These are phyloP conservation scores for Exsudoporus frostii DNA, from an alignment of 768 basidiomycete species.

Conservation along the genomic window DNA sequence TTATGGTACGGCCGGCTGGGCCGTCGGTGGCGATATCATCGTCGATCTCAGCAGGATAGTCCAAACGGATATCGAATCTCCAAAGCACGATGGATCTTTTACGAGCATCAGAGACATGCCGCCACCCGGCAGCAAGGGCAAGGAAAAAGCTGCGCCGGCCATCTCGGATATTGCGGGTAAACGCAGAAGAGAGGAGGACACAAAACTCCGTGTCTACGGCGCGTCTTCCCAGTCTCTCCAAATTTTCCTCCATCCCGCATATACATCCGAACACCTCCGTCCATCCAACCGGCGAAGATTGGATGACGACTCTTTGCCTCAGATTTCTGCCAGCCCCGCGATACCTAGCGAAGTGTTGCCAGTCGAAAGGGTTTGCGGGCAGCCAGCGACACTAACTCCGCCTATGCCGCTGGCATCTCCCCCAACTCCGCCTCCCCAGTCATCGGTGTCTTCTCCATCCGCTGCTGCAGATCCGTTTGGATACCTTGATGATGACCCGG, in stretches of 20 bases:
- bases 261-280: slow-evolving; percentile 11
- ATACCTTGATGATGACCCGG: slow-evolving; percentile 46
- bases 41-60: slow-evolving; percentile 71
- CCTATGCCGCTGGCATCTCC: not conserved
- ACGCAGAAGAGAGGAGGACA: slow-evolving; percentile 57
- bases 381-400: not conserved
- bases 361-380: not conserved
- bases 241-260: slow-evolving; percentile 40
- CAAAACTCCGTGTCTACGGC: slow-evolving; percentile 49
- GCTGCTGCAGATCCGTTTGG: slow-evolving; percentile 53
- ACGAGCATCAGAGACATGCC: slow-evolving; percentile 60
- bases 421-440: slow-evolving; percentile 1
- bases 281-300: slow-evolving; percentile 21
- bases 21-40: slow-evolving; percentile 82
- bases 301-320: slow-evolving; percentile 2
- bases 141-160: slow-evolving; percentile 30
- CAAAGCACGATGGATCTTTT: slow-evolving; percentile 50
- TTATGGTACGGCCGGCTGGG: slow-evolving; percentile 88
- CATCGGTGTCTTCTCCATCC: slow-evolving; percentile 5
- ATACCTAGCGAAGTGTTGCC: not conserved
- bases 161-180: slow-evolving; percentile 35
- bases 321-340: not conserved
- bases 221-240: slow-evolving; percentile 54
- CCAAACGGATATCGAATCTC: slow-evolving; percentile 66
- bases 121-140: slow-evolving; percentile 52